These are phyloP conservation scores for Malus hybrid DNA, from an alignment of 331 rosid species.

Conservation along the genomic window DNA sequence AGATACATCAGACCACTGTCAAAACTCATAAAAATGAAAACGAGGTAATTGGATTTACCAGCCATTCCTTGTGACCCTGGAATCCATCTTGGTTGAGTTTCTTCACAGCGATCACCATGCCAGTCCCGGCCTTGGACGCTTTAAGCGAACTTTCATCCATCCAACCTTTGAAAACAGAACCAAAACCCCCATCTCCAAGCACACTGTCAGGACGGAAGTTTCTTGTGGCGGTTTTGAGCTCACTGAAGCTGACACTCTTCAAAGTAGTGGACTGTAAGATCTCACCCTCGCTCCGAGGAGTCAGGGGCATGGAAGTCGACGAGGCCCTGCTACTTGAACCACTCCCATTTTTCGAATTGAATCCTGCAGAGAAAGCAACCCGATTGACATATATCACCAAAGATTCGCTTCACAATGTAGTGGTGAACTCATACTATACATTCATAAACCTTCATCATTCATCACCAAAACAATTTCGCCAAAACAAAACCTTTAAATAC, in stretches of 20 bases:
- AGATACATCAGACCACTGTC: neutral
- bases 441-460: neutral
- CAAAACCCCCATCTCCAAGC: conserved; percentile 95
- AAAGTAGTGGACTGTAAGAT: conserved; percentile 64
- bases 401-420: neutral
- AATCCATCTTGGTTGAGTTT: conserved; percentile 79
- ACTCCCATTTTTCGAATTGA: conserved; percentile 54
- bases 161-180: conserved; percentile 97
- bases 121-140: conserved; percentile 80
- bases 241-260: conserved; percentile 58
- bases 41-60: conserved; percentile 49
- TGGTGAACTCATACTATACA: conserved; percentile 8
- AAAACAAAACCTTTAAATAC: conserved; percentile 1
- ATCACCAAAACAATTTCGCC: conserved; percentile 1
- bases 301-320: conserved; percentile 46
- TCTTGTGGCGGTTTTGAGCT: conserved; percentile 66
- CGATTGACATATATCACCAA: conserved; percentile 5
- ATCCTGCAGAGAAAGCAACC: conserved; percentile 36
- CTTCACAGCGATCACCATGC: conserved; percentile 83
- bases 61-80: conserved; percentile 97
- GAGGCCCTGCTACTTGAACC: conserved; percentile 55
- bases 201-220: conserved; percentile 96
- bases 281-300: conserved; percentile 81
- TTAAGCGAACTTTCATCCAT: conserved; percentile 58
- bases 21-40: neutral